Percentiles rank a stretch among this genome's conserved stretches.
Evolutionary conservation across 257 asterid genomes (phyloP).

Genomic region (Salvia hispanica): DNA sequence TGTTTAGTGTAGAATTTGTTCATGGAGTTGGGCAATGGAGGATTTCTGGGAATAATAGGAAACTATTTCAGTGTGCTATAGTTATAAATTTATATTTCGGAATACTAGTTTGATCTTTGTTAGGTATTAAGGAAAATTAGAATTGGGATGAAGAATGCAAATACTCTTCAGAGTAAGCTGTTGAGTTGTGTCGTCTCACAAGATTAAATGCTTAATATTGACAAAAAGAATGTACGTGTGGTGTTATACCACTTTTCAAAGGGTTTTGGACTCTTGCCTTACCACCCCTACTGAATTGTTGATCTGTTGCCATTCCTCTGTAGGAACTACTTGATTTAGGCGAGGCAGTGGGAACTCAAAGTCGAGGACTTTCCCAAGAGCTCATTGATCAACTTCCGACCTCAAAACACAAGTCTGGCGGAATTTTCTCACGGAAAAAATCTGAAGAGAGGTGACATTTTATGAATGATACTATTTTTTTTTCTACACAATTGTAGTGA

Average conservation of each 20-base stretch:
- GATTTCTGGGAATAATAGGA: background rate
- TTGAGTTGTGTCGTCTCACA: conserved; percentile 4
- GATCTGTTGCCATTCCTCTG: conserved; percentile 17
- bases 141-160: background rate
- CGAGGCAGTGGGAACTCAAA: conserved; percentile 85
- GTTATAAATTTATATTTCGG: no score
- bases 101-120: background rate
- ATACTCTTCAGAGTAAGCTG: background rate
- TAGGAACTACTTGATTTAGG: conserved; percentile 95
- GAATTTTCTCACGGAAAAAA: conserved; percentile 78
- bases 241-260: background rate
- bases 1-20: background rate
- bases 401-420: conserved; percentile 75
- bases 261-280: background rate
- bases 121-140: background rate
- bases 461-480: background rate
- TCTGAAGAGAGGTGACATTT: conserved; percentile 58
- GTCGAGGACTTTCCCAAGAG: conserved; percentile 84
- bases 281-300: background rate
- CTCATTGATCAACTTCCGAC: conserved; percentile 73
- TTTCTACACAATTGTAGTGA: no score
- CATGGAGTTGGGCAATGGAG: background rate
- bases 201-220: conserved; percentile 3
- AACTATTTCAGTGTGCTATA: background rate
- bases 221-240: background rate